These are phyloP conservation scores for Candida gorgasii DNA, from an alignment of 805 yeast genomes.

Conservation along the genomic window DNA sequence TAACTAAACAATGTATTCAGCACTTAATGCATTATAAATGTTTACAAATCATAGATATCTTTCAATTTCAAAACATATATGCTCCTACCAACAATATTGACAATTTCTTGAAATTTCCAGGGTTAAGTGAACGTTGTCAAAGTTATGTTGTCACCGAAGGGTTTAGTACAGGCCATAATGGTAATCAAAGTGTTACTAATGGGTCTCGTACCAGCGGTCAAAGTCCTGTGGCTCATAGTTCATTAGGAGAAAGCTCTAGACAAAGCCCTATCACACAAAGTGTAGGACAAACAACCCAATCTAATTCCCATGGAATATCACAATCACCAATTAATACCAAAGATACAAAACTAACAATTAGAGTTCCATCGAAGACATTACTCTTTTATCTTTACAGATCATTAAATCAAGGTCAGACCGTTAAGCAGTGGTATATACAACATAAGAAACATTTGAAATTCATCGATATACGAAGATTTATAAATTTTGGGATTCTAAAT, in stretches of 20 bases:
- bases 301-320: not conserved
- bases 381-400: constrained; percentile 75
- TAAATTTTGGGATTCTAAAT: constrained; percentile 82
- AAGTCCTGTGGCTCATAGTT: no score
- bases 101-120: constrained; percentile 58
- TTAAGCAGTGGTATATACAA: constrained; percentile 79
- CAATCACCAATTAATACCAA: constrained; percentile 15
- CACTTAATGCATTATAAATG: constrained; percentile 90
- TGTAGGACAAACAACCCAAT: constrained; percentile 3
- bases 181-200: not conserved
- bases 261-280: constrained; percentile 1
- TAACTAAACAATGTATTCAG: constrained; percentile 85
- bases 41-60: constrained; percentile 77
- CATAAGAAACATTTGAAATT: constrained; percentile 57
- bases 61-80: constrained; percentile 85
- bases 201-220: no score
- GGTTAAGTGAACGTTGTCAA: constrained; percentile 81
- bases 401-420: constrained; percentile 71
- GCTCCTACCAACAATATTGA: constrained; percentile 84
- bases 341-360: constrained; percentile 14
- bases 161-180: no score
- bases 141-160: constrained; percentile 63
- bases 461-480: constrained; percentile 80
- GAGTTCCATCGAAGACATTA: constrained; percentile 61
- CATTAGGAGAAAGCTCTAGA: no score